Conservation (phyloP, 1,284 basidiomycete genomes). For the Ceratobasidium sp. region DNA sequence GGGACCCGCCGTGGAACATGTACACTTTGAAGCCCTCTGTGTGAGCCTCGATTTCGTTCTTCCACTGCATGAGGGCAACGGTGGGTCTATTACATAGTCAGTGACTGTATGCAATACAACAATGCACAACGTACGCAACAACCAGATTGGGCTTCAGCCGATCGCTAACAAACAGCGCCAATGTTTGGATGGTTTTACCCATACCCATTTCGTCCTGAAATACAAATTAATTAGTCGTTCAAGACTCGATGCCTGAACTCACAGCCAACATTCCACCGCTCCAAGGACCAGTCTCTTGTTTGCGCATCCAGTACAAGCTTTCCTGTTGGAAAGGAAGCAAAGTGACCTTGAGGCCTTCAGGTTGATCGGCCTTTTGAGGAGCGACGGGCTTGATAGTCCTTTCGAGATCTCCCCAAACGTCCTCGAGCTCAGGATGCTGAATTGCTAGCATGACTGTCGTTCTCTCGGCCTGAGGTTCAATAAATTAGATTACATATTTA, state of each 20-base stretch:
- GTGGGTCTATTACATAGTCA: constrained; percentile 65
- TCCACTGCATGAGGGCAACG: constrained; percentile 99
- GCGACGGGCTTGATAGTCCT: constrained; percentile 64
- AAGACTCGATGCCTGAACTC: constrained; percentile 49
- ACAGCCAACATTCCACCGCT: constrained; percentile 92
- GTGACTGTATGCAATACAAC: background rate
- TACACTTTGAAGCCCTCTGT: constrained; percentile 75
- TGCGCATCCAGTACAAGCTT: constrained; percentile 93
- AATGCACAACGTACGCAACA: constrained; percentile 69
- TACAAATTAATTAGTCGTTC: background rate
- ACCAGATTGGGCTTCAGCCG: constrained; percentile 83
- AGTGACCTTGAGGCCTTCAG: constrained; percentile 71
- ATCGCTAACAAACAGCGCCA: constrained; percentile 84
- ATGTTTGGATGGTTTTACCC: constrained; percentile 99
- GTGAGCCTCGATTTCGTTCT: constrained; percentile 87
- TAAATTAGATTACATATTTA: constrained; percentile 40
- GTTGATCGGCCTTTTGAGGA: constrained; percentile 78
- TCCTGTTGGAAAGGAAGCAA: constrained; percentile 68
- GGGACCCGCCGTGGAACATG: constrained; percentile 87
- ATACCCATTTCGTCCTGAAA: constrained; percentile 90
- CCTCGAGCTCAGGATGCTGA: constrained; percentile 75
- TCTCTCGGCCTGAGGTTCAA: constrained; percentile 70
- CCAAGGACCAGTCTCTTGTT: constrained; percentile 90
- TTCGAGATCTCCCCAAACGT: constrained; percentile 89
- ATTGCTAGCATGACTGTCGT: constrained; percentile 67